Evolutionary conservation across 768 basidiomycete genomes (phyloP), one percentile per base, ranked within the genome.

Genomic region (Mrakia gelida): DNA sequence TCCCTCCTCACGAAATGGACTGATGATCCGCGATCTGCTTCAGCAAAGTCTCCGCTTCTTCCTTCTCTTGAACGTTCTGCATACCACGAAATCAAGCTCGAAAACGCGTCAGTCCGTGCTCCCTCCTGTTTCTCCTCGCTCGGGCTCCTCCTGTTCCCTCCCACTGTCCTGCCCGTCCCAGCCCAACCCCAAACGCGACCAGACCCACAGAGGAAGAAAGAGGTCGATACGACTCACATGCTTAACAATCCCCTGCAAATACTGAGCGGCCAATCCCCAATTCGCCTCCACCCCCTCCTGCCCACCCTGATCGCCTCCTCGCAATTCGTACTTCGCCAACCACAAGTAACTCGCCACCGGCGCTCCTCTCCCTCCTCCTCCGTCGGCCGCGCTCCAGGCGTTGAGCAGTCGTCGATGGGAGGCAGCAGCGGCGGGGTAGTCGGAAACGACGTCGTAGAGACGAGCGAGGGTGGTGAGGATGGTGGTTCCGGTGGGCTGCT

Each of bases 301-400:
- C 43, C 65, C 75, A 59, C 74, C 73, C 62, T 34, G 34, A 73
- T 70, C 65, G 28, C 63, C 56, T 70, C 71, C 56, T 30, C 54
- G 70, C 13, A 93, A 87, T 80, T 94, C 89, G 81, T 92, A 90
- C 77, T 92, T 90, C 23, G 94, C 94, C 49, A 95, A 90, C 80
- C 90, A 91, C 71, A 98, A 84, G 80, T 90, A 89, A n/a, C 93
- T 95, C 83, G 89, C 91, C 38, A 93, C 90, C 83, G 91, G 92
- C 81, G 95, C 93, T 80, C 88, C 88, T 59, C 87, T 3, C n/a
- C 63, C 71, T 21, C n/a, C 28, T 52, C 71, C 71, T 52, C n/a
- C 71, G 45, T 49, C n/a, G 4, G 90, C 89, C 54, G 90, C 90
- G 61, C 87, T 91, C 90, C 83, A 80, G 62, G 79, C 79, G 73